Conservation (phyloP, 2,329 filamentous ascomycete species). For the Chlorencoelia australis region DNA sequence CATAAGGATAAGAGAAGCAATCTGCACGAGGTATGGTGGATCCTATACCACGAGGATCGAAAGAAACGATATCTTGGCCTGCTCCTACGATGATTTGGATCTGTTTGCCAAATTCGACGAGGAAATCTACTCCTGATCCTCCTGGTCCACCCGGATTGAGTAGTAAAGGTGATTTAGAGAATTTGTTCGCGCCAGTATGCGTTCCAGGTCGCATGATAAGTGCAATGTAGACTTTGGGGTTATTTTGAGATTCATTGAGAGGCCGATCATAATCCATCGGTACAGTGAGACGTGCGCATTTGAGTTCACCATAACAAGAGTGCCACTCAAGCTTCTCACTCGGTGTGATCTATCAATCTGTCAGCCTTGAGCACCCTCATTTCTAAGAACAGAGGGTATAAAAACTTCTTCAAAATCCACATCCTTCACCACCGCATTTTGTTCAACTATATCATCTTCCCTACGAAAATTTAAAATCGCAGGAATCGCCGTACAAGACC, state of each 20-base stretch:
- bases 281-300: constrained; percentile 36
- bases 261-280: constrained; percentile 38
- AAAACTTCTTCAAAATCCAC: constrained; percentile 4
- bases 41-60: constrained; percentile 41
- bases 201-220: constrained; percentile 18
- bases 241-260: constrained; percentile 25
- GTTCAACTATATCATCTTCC: neutral
- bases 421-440: too few species aligned
- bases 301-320: constrained; percentile 30
- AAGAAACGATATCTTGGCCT: constrained; percentile 36
- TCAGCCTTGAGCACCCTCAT: neutral
- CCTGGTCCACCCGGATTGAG: constrained; percentile 40
- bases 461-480: neutral
- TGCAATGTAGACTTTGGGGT: constrained; percentile 23
- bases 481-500: constrained; percentile 4
- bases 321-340: constrained; percentile 36
- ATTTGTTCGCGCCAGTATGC: constrained; percentile 16
- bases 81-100: constrained; percentile 31
- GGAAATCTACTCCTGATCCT: constrained; percentile 30
- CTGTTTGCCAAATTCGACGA: constrained; percentile 18
- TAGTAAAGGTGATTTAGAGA: constrained; percentile 32
- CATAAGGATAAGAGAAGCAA: constrained; percentile 35
- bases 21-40: constrained; percentile 40
- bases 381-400: neutral
- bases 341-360: constrained; percentile 30